Percentiles rank a stretch among this genome's conserved stretches.
Evolutionary conservation across 345 rosid genomes (phyloP).

Genomic region (Carallia pectinifolia): DNA sequence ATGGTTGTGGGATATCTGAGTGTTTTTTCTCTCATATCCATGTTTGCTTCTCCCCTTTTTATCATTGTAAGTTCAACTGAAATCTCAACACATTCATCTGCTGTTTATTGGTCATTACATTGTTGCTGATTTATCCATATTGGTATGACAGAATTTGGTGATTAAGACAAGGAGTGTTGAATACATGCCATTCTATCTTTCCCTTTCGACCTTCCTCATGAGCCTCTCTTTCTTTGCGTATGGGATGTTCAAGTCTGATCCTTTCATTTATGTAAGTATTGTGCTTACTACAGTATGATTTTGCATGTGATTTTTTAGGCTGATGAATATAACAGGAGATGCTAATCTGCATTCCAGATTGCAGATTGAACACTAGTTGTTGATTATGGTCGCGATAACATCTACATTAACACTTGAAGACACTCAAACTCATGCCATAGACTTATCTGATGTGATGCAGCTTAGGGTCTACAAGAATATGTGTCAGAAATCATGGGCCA

Average conservation of each 20-base stretch:
- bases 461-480: no score
- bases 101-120: background rate
- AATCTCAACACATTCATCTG: background rate
- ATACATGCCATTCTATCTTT: slow-evolving; percentile 55
- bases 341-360: no score
- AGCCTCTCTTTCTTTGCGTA: slow-evolving; percentile 48
- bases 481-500: no score
- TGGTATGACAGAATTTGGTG: slow-evolving; percentile 42
- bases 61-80: slow-evolving; percentile 38
- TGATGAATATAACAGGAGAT: no score
- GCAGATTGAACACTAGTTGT: background rate
- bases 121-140: background rate
- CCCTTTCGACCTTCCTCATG: slow-evolving; percentile 48
- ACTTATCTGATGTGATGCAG: no score
- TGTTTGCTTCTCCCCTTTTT: slow-evolving; percentile 54
- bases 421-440: no score
- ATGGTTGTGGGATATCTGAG: slow-evolving; percentile 49
- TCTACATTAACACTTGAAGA: no score
- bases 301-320: background rate
- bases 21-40: slow-evolving; percentile 46
- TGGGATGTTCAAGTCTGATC: slow-evolving; percentile 41
- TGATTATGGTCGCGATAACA: background rate
- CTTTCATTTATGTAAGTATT: slow-evolving; percentile 44
- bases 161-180: slow-evolving; percentile 46
- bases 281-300: background rate